These are phyloP conservation scores for Botryotinia calthae DNA, from an alignment of 2,329 filamentous ascomycete genomes.

Conservation along the genomic window DNA sequence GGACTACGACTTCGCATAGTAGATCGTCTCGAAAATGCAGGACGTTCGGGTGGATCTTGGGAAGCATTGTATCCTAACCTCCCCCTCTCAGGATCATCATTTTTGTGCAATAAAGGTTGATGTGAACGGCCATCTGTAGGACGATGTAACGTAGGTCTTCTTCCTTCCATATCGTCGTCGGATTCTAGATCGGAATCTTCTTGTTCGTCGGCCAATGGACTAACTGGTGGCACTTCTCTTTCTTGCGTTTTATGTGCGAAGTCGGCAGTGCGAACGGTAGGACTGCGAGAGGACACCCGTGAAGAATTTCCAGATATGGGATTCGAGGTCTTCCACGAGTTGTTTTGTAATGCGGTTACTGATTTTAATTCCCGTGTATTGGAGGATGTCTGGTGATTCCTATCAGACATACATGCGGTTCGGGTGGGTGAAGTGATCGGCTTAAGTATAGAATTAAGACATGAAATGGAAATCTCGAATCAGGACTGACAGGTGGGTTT, in stretches of 20 bases:
- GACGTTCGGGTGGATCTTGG: conserved; percentile 26
- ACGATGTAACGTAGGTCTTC: conserved; percentile 43
- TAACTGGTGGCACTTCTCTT: conserved; percentile 15
- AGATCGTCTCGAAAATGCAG: conserved; percentile 53
- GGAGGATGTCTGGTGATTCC: conserved; percentile 27
- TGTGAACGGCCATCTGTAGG: conserved; percentile 42
- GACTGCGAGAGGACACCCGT: conserved; percentile 24
- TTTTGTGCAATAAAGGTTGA: conserved; percentile 39
- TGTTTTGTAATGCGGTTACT: conserved; percentile 21
- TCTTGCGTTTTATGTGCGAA: conserved; percentile 24
- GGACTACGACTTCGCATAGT: conserved; percentile 78
- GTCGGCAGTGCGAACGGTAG: conserved; percentile 24
- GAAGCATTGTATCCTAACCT: conserved; percentile 35
- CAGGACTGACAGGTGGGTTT: background rate
- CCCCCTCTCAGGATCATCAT: conserved; percentile 35
- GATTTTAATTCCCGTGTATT: conserved; percentile 17
- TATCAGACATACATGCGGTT: conserved; percentile 37
- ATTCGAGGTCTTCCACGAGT: conserved; percentile 30
- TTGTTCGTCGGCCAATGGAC: conserved; percentile 24
- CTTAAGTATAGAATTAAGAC: background rate
- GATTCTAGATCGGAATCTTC: conserved; percentile 31
- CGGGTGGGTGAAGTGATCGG: background rate
- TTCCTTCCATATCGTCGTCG: conserved; percentile 36
- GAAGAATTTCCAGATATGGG: conserved; percentile 28
- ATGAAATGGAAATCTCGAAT: background rate